Base-by-base conservation (phyloP, 805 yeast genomes). In the Candida sanyiensis region DNA sequence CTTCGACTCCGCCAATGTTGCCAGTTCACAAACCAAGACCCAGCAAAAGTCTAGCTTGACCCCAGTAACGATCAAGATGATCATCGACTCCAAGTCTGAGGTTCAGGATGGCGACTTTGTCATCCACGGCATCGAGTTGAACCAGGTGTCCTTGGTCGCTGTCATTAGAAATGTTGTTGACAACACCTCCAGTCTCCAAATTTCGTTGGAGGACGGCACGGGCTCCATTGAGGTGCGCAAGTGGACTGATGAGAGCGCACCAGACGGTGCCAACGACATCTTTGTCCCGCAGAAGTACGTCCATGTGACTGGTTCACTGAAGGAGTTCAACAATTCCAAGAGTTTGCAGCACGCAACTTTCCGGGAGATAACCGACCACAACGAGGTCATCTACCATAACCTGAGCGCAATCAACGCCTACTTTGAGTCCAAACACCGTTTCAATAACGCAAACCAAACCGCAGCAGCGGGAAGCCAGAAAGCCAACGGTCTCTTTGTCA, bases 141-240 rank as follows among this genome's bases (percentile, higher is more conserved):
- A 72, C 48, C 70, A 75, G 55, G 81, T 83, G 10, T 69, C 79
- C 19, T 72, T 83, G 50, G 75, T 80, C 7, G 94, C 88, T 1
- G 76, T 83, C 16, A 65, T 83, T n/a, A 69, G 90, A 53, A 76
- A 75, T 42, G 73, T 81, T 12, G 68, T 69, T 3, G 77, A 77
- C 42, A 72, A 70, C 42, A 71, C 83, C 2, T 66, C 80, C 7
- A 75, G 77, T 30, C 61, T 80, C 21, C 61, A 63, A 16, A 56
- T 81, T 32, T 75, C 78, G 15, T 53, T 83, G n/a, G 93, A 83
- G 52, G 94, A 83, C 56, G 90, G 93, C 9, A 79, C 93, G 0
- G 88, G 87, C 0, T 63, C 71, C 4, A 65, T 79, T 6, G 80
- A 78, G 19, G 70, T 83, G 34, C 71, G 82, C 50, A 72, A 72